phyloP scores from a whole-genome alignment of 129 eudicot species.

The Centella asiatica region DNA sequence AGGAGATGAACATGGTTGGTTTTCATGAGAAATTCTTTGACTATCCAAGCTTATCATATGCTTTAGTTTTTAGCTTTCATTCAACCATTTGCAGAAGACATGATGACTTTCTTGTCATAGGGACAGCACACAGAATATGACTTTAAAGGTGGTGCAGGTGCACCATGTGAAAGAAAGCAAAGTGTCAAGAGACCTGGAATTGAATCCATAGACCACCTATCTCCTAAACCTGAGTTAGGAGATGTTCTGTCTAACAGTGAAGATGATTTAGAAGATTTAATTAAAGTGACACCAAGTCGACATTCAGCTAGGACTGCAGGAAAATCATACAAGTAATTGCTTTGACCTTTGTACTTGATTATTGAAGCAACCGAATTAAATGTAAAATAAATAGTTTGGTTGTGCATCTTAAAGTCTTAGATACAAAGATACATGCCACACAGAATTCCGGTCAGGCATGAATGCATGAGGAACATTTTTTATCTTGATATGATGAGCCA shows the following conservation, averaged over 20 bases:
- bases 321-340: constrained; percentile 50
- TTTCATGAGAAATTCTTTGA: constrained; percentile 2
- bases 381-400: not conserved
- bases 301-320: constrained; percentile 71
- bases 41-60: not conserved
- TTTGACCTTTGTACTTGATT: constrained; percentile 14
- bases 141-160: constrained; percentile 90
- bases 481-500: too few relatives aligned
- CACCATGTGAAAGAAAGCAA: constrained; percentile 32
- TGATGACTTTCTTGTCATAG: constrained; percentile 31
- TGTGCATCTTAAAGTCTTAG: too few relatives aligned
- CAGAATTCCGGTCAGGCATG: too few relatives aligned
- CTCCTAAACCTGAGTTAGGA: constrained; percentile 30
- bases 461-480: too few relatives aligned
- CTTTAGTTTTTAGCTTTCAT: not conserved
- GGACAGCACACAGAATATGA: constrained; percentile 42
- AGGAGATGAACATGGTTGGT: constrained; percentile 59
- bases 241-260: constrained; percentile 42
- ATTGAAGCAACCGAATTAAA: not conserved
- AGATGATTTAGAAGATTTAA: constrained; percentile 25
- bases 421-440: too few relatives aligned
- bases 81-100: constrained; percentile 1
- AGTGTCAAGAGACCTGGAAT: constrained; percentile 17
- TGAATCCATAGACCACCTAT: constrained; percentile 26
- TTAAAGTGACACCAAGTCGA: constrained; percentile 49